Conservation (phyloP, 164 flowering plant genomes). For the Nelumbo lutea region DNA sequence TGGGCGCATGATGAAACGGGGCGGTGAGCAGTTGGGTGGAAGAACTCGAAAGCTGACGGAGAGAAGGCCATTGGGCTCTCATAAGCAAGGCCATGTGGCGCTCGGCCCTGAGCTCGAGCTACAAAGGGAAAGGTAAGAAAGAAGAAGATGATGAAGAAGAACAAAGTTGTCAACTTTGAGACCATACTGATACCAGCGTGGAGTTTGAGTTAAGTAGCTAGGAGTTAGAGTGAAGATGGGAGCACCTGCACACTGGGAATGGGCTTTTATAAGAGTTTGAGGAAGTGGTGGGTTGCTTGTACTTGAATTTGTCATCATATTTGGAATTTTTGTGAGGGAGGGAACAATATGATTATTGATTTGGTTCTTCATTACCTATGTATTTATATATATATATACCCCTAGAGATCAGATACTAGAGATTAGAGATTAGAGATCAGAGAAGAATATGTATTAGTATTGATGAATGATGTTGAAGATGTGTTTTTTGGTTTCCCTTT, state of each 20-base stretch:
- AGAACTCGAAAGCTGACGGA: constrained; percentile 65
- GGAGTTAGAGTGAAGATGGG: constrained; percentile 4
- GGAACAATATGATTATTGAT: constrained; percentile 35
- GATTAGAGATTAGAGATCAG: not conserved
- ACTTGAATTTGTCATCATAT: constrained; percentile 30
- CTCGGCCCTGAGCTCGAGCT: constrained; percentile 37
- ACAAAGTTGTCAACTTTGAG: constrained; percentile 16
- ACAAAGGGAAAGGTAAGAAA: constrained; percentile 27
- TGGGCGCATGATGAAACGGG: constrained; percentile 20
- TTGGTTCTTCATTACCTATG: not conserved
- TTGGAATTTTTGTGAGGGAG: constrained; percentile 10
- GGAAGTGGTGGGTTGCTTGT: constrained; percentile 42
- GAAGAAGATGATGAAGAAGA: constrained; percentile 24
- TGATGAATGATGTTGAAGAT: too few species aligned
- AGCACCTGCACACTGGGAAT: constrained; percentile 6
- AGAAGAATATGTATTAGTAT: too few species aligned
- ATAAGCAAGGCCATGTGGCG: constrained; percentile 62
- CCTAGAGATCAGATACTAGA: not conserved
- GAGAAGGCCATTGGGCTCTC: constrained; percentile 59
- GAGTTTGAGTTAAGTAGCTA: not conserved
- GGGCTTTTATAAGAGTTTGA: constrained; percentile 33
- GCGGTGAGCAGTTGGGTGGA: constrained; percentile 46
- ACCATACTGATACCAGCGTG: not conserved
- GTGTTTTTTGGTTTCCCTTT: too few species aligned
- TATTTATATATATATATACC: too few species aligned